Evolutionary conservation across 352 stramenopile genomes (phyloP).

Genomic region (Phytophthora brassicae): DNA sequence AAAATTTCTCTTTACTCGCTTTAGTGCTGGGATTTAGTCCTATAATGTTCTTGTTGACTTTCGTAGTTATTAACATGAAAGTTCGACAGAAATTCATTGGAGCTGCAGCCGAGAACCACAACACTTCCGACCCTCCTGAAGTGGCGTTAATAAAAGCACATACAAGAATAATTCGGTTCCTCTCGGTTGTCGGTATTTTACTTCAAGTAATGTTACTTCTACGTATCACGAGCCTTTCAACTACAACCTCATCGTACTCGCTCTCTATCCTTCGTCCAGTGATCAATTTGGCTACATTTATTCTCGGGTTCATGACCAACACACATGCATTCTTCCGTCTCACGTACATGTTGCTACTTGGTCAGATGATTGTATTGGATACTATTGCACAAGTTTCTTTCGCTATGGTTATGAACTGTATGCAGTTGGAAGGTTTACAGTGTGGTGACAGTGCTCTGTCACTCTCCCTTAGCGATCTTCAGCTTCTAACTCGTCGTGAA

Average conservation of each 20-base stretch:
- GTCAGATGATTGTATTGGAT: slow-evolving; percentile 46
- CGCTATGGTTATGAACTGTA: slow-evolving; percentile 57
- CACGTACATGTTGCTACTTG: slow-evolving; percentile 35
- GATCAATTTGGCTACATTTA: slow-evolving; percentile 45
- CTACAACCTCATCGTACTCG: slow-evolving; percentile 29
- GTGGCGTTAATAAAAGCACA: slow-evolving; percentile 63
- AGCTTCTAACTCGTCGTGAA: slow-evolving; percentile 42
- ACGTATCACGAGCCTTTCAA: slow-evolving; percentile 17
- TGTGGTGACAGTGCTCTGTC: slow-evolving; percentile 40
- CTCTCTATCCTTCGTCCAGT: slow-evolving; percentile 48
- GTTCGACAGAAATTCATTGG: slow-evolving; percentile 28
- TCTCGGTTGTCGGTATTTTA: slow-evolving; percentile 44
- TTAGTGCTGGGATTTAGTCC: slow-evolving; percentile 39
- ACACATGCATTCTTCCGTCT: slow-evolving; percentile 61
- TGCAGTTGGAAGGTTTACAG: slow-evolving; percentile 39
- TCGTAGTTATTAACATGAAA: slow-evolving; percentile 32
- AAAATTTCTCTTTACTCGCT: slow-evolving; percentile 44
- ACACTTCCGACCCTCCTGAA: slow-evolving; percentile 47
- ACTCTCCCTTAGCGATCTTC: slow-evolving; percentile 26
- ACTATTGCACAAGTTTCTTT: slow-evolving; percentile 56
- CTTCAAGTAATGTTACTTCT: slow-evolving; percentile 47
- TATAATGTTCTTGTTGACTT: slow-evolving; percentile 38
- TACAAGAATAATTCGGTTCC: slow-evolving; percentile 41
- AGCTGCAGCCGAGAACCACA: slow-evolving; percentile 10
- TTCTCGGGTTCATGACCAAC: slow-evolving; percentile 74